Evolutionary conservation across 345 rosid species (phyloP).

Genomic region (Anastatica hierochuntica): DNA sequence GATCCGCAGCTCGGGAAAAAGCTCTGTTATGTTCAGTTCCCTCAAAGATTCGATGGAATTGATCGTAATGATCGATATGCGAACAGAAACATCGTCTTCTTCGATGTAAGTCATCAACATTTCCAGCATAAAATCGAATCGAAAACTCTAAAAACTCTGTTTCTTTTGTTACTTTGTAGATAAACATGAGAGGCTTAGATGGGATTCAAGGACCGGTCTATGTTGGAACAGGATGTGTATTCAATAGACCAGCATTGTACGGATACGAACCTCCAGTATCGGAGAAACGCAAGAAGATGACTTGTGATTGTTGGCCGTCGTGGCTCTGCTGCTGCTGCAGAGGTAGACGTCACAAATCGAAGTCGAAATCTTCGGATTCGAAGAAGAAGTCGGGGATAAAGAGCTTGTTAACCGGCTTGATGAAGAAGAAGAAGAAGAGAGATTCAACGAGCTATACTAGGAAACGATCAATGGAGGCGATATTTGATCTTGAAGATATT

Average conservation of each 20-base stretch:
- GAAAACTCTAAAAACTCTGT: not conserved
- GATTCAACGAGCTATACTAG: constrained; percentile 40
- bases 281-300: constrained; percentile 82
- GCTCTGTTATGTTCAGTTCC: constrained; percentile 93
- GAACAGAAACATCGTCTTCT: constrained; percentile 84
- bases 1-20: constrained; percentile 96
- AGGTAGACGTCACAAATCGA: constrained; percentile 43
- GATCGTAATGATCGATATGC: constrained; percentile 95
- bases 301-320: constrained; percentile 97
- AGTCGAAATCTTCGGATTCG: constrained; percentile 34
- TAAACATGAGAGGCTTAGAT: constrained; percentile 87
- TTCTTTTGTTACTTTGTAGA: constrained; percentile 27
- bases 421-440: constrained; percentile 55
- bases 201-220: constrained; percentile 97
- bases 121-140: not conserved
- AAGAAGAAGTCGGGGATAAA: constrained; percentile 60
- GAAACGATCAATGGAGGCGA: constrained; percentile 44
- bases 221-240: constrained; percentile 94
- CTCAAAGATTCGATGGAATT: constrained; percentile 94
- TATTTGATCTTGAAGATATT: constrained; percentile 78
- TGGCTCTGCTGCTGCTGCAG: constrained; percentile 94
- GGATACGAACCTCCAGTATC: constrained; percentile 92
- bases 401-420: constrained; percentile 43
- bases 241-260: constrained; percentile 85
- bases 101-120: constrained; percentile 50